Evolutionary conservation across 108 stramenopile species (phyloP).

Genomic region (Cyclotella baltica): DNA sequence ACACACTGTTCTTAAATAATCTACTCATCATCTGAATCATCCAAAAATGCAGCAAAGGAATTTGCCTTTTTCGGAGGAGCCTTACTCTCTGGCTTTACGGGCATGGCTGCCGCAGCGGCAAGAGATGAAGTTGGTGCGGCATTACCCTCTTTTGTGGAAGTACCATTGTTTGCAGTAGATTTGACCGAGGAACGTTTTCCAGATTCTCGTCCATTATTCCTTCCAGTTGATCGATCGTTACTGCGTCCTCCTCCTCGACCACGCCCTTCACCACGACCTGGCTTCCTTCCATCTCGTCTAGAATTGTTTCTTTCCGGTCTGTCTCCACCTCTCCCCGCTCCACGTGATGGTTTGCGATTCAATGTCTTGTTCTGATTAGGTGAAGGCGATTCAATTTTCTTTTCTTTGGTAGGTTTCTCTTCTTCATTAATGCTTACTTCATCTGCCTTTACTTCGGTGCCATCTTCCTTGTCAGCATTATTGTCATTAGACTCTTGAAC

Average conservation of each 20-base stretch:
- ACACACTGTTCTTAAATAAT: no score
- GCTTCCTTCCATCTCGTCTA: constrained; percentile 8
- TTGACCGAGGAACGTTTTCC: constrained; percentile 11
- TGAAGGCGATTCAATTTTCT: neutral
- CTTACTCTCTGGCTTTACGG: constrained; percentile 26
- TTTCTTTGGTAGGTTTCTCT: neutral
- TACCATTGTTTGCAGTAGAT: constrained; percentile 5
- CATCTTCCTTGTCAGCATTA: neutral
- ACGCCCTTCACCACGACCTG: constrained; percentile 39
- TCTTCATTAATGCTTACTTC: neutral
- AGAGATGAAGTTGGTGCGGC: constrained; percentile 20
- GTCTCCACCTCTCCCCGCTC: constrained; percentile 25
- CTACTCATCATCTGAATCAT: constrained; percentile 53
- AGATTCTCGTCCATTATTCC: neutral
- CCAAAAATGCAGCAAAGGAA: constrained; percentile 57
- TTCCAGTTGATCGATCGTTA: constrained; percentile 21
- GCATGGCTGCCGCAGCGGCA: constrained; percentile 3
- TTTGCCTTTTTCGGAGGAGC: constrained; percentile 49
- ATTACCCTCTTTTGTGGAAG: neutral
- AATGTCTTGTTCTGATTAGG: neutral
- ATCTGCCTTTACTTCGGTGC: neutral
- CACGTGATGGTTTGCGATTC: constrained; percentile 5
- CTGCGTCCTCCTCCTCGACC: constrained; percentile 20
- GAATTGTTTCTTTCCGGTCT: constrained; percentile 5
- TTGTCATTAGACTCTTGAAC: neutral